Evolutionary conservation across 371 early-diverging fungal genomes (phyloP).

Genomic region (Coemansia sp.): DNA sequence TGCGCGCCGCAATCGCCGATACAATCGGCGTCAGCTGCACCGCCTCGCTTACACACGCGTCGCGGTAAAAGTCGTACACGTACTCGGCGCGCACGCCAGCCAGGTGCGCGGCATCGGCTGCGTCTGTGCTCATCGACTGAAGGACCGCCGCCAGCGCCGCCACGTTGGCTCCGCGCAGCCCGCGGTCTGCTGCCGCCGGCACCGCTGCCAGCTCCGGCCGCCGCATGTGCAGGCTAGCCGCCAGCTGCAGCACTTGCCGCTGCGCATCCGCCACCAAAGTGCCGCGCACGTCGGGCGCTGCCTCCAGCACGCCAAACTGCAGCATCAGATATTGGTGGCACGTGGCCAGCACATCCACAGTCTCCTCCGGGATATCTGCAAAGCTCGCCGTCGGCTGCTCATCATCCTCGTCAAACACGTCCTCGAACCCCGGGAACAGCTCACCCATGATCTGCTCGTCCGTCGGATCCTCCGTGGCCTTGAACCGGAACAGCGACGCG

Average conservation of each 20-base stretch:
- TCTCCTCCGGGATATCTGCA: conserved; percentile 26
- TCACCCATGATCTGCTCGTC: conserved; percentile 69
- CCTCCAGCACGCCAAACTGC: conserved; percentile 17
- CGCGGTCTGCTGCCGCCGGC: conserved; percentile 16
- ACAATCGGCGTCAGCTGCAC: conserved; percentile 66
- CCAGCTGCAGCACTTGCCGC: conserved; percentile 21
- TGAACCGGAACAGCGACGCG: conserved; percentile 72
- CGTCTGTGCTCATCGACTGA: neutral
- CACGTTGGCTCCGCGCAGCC: neutral
- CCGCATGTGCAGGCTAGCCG: conserved; percentile 14
- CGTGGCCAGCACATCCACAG: conserved; percentile 22
- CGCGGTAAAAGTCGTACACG: conserved; percentile 89
- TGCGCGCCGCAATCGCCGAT: conserved; percentile 61
- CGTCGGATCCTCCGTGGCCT: conserved; percentile 68
- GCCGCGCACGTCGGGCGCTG: conserved; percentile 10
- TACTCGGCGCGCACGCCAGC: conserved; percentile 17
- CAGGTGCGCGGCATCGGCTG: neutral
- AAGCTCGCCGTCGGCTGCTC: conserved; percentile 11
- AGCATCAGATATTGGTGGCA: conserved; percentile 46
- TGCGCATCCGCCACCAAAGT: conserved; percentile 22
- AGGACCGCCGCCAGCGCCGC: too few species aligned
- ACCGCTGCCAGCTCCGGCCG: conserved; percentile 19
- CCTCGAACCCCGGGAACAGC: conserved; percentile 68
- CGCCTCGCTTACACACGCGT: conserved; percentile 74
- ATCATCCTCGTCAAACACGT: conserved; percentile 15